These are phyloP conservation scores for Avena eriantha DNA, from an alignment of 176 grass and related monocot species.

Conservation along the genomic window DNA sequence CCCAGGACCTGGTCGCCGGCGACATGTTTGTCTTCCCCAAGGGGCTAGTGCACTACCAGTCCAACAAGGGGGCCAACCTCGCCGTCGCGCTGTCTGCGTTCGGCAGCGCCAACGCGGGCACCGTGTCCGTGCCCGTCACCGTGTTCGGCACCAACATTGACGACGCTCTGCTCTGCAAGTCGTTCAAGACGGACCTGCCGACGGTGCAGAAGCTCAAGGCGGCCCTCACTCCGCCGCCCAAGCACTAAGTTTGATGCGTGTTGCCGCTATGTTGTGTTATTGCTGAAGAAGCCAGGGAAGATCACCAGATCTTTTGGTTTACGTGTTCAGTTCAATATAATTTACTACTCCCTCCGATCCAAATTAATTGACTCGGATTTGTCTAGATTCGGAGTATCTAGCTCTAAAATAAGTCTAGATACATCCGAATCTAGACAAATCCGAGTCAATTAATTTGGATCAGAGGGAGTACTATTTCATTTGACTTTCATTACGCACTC, in stretches of 20 bases:
- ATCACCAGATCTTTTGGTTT: no score
- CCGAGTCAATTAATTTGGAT: no score
- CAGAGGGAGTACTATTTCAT: no score
- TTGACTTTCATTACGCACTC: no score
- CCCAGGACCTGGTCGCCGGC: conserved; percentile 28
- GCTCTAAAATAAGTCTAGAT: no score
- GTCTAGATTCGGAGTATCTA: no score
- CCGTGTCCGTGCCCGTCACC: conserved; percentile 29
- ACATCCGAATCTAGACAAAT: no score
- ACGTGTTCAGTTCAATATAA: no score
- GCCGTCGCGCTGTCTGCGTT: conserved; percentile 44
- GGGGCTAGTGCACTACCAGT: conserved; percentile 65
- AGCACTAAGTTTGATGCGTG: not conserved
- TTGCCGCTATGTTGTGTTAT: no score
- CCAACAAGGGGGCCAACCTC: not conserved
- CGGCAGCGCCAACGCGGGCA: conserved; percentile 43
- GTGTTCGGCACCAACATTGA: conserved; percentile 48
- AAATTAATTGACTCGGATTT: no score
- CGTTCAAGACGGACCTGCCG: conserved; percentile 46
- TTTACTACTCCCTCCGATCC: no score
- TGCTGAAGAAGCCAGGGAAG: no score
- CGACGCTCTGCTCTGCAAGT: conserved; percentile 42
- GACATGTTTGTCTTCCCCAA: conserved; percentile 64
- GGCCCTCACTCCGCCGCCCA: not conserved
- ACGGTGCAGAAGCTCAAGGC: conserved; percentile 48